Base-by-base conservation (phyloP, 441 rosid species). In the Breynia disticha region DNA sequence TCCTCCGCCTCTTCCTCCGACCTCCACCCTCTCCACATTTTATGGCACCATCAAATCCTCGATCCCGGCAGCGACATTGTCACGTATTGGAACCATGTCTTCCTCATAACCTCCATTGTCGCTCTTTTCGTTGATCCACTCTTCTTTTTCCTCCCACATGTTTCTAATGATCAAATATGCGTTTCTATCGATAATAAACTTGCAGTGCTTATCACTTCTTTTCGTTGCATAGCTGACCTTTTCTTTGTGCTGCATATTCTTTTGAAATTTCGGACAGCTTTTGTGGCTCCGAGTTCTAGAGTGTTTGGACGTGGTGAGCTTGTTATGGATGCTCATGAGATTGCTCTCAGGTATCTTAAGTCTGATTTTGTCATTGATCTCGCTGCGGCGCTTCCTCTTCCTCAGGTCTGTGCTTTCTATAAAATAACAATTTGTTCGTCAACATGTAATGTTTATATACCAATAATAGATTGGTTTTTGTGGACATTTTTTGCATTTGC, bases 271-370 rank as follows among this genome's bases (percentile, higher is more conserved):
- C 78, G 87, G 59, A 83, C 84, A 0, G 89, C 95, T 9, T 91
- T 73, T 50, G 83, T 82, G 24, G 82, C 89, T 6, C 95, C 85
- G 2, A 76, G 70, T 41, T 80, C 94, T 7, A 62, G 94, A 56
- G 94, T 91, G 37, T 81, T 84, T 28, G 95, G 98, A n/a, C 78
- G 87, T 1, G 95, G 95, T 0, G 97, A 91, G 68, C 91, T 91
- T 18, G 95, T 84, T 19, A 71, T 67, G 81, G 98, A 88, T 53
- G 73, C 79, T 17, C 63, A 67, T 28, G 78, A 71, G 60, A 91
- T 91, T 19, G 84, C 94, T 17, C 35, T 48, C 1, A 76, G 90
- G 10, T 91, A 91, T 60, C 65, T 91, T 20, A 83, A 61, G 74
- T 73, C 87, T 0, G 86, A 78, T 68, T 88, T 91, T 52, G 60